phyloP scores from a whole-genome alignment of 768 basidiomycete species.

The Zangia roseola region DNA sequence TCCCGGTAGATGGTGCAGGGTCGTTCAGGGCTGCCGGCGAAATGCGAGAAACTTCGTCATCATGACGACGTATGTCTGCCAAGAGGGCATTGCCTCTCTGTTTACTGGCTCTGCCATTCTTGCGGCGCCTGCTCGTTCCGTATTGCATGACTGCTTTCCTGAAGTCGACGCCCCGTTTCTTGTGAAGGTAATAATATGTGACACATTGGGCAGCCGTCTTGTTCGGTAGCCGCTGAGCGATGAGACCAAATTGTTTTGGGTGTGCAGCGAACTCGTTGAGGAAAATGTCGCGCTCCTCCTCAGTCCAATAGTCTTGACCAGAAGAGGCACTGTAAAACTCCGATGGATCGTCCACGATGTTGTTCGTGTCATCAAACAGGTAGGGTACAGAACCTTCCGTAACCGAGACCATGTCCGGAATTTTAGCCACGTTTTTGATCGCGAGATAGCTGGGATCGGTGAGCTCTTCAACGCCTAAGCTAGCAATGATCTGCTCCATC shows the following conservation, averaged over 20 bases:
- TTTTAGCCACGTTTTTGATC: constrained; percentile 75
- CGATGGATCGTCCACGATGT: constrained; percentile 70
- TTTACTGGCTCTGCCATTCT: constrained; percentile 58
- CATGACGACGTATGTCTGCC: constrained; percentile 77
- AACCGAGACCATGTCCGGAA: constrained; percentile 89
- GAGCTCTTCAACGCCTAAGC: constrained; percentile 85
- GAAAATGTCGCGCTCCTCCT: constrained; percentile 77
- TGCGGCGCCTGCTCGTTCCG: constrained; percentile 63
- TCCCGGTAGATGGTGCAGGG: constrained; percentile 25
- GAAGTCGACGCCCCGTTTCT: constrained; percentile 85
- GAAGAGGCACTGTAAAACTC: constrained; percentile 74
- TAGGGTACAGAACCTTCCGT: constrained; percentile 58
- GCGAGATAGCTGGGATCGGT: constrained; percentile 93
- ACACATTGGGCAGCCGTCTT: constrained; percentile 91
- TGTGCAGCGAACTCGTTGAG: constrained; percentile 76
- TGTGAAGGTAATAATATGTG: constrained; percentile 92
- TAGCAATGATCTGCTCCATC: constrained; percentile 97
- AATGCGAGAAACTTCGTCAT: constrained; percentile 43
- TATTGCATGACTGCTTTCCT: constrained; percentile 68
- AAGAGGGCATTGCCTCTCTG: constrained; percentile 82
- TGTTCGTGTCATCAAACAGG: constrained; percentile 82
- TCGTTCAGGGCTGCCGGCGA: constrained; percentile 24
- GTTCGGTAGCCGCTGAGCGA: constrained; percentile 74
- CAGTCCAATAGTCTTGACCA: constrained; percentile 85
- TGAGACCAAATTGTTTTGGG: constrained; percentile 96